Conservation (phyloP, 257 asterid species). For the Capsicum chinense region DNA sequence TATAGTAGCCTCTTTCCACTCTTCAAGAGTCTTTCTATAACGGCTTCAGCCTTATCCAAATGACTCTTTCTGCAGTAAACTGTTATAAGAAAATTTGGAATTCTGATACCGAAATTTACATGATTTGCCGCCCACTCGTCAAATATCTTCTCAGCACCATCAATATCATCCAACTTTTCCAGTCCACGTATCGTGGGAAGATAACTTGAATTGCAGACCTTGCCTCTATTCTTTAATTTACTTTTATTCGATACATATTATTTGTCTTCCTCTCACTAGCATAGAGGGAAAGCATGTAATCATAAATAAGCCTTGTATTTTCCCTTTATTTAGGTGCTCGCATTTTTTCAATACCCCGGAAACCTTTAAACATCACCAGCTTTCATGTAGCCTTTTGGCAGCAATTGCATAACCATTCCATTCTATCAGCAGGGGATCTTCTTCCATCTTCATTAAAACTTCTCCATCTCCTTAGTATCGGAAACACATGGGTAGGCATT, state of each 20-base stretch:
- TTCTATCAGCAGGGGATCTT: conserved; percentile 37
- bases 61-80: conserved; percentile 48
- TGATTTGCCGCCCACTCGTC: conserved; percentile 41
- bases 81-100: conserved; percentile 39
- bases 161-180: conserved; percentile 50
- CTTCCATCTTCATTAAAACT: conserved; percentile 53
- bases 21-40: conserved; percentile 36
- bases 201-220: conserved; percentile 30
- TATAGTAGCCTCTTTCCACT: conserved; percentile 23
- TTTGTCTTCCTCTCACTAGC: conserved; percentile 44
- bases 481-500: conserved; percentile 38
- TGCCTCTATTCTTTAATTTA: conserved; percentile 31
- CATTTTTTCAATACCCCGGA: conserved; percentile 37
- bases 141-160: conserved; percentile 44
- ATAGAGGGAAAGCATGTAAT: conserved; percentile 40
- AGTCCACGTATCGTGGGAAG: conserved; percentile 35
- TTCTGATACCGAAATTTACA: conserved; percentile 32
- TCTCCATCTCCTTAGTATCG: conserved; percentile 50
- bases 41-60: conserved; percentile 45
- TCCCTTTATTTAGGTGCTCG: conserved; percentile 36
- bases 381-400: conserved; percentile 49
- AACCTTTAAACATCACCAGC: conserved; percentile 44
- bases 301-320: conserved; percentile 4
- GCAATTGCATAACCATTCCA: conserved; percentile 33
- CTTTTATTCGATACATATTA: conserved; percentile 46